Evolutionary conservation across 495 filamentous ascomycete genomes (phyloP), one percentile per base, ranked within the genome.

Genomic region (Tuber aestivum): DNA sequence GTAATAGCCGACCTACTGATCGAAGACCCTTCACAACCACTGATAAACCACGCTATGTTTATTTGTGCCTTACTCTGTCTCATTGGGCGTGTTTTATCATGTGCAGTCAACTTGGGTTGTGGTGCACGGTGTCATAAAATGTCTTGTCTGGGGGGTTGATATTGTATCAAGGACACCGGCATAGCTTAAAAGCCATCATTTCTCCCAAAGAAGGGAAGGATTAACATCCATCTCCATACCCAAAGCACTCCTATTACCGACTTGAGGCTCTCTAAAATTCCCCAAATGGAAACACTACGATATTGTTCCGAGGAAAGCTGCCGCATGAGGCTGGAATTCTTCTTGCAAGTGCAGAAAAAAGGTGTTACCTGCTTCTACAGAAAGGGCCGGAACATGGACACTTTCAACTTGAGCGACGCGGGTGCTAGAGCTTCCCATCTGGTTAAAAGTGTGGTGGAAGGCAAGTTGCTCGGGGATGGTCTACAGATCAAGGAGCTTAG

Each of bases 401-500:
- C 12, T 65, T 32, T 65, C 27, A 35, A 65, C 32, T 14, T 65
- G 14, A 2, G 27, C 16, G 16, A 35, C 7, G 56, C 27, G 5
- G 16, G 27, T 18, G 56, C 27, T 4, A 65, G 56, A 35, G 56
- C 56, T 35, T 65, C 56, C 56, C 27, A 1, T 65, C 56, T 65
- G 12, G 56, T 65, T 35, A 20, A 4, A 65, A 65, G 27, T 35
- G 56, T 65, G 56, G 32, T 65, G 5, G 2, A 8, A 18, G 14
- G 16, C 56, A 18, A 35, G 32, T 65, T 65, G 14, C 56, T 65
- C 14, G 56, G 56, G 2, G 27, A 18, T 35, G 27, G 16, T 16
- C 10, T 0, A 5, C 0, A 65, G 12, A 18, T 65, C 56, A 65
- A 20, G 74, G 76, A 79, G 70, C 68, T 77, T 50, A 70, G 75